phyloP scores from a whole-genome alignment of 1,284 basidiomycete genomes.

The Ceratobasidium sp. region DNA sequence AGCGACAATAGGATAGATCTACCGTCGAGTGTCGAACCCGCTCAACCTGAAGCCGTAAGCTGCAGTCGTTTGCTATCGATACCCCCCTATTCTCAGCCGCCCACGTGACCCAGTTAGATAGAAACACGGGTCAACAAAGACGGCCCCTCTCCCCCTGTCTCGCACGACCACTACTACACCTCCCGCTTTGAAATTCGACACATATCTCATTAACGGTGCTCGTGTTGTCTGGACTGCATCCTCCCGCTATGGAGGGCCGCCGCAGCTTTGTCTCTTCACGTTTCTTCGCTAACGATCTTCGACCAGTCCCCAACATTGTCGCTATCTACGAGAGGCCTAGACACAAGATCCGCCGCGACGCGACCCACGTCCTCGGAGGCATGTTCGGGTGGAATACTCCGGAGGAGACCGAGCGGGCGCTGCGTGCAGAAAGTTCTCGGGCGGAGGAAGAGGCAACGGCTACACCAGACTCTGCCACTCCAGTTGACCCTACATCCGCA shows the following conservation, averaged over 20 bases:
- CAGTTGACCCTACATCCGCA: not conserved
- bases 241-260: constrained; percentile 18
- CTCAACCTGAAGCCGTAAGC: not conserved
- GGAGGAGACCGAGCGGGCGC: constrained; percentile 9
- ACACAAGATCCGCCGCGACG: constrained; percentile 37
- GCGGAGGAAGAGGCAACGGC: constrained; percentile 14
- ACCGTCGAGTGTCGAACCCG: not conserved
- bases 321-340: constrained; percentile 26
- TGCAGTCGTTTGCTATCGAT: not conserved
- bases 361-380: constrained; percentile 28
- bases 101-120: constrained; percentile 11
- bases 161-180: constrained; percentile 16
- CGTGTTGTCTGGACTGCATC: not conserved
- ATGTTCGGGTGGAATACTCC: constrained; percentile 34
- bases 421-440: constrained; percentile 21
- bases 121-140: constrained; percentile 38
- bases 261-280: constrained; percentile 37
- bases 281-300: constrained; percentile 20
- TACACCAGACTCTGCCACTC: not conserved
- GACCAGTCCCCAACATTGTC: constrained; percentile 39
- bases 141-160: not conserved
- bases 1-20: not conserved
- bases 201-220: not conserved
- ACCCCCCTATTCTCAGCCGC: constrained; percentile 15
- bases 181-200: not conserved